Conservation (phyloP, 306 rosid species). For the Casuarina cunninghamiana region DNA sequence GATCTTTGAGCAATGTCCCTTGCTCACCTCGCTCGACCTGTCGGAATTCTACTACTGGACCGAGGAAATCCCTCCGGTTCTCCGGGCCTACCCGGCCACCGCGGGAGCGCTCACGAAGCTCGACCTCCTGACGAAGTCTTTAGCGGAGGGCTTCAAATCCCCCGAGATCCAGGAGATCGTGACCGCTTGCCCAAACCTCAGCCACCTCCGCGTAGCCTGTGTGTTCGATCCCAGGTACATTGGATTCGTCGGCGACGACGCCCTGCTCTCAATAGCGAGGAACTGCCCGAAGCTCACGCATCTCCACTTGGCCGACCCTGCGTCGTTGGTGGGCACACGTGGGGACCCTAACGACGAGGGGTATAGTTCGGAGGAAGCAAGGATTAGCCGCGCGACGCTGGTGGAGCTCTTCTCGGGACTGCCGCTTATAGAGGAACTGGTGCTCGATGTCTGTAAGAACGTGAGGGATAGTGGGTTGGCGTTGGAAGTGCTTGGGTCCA, state of each 20-base stretch:
- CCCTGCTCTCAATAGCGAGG: conserved; percentile 48
- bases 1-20: conserved; percentile 53
- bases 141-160: conserved; percentile 68
- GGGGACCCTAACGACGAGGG: conserved; percentile 61
- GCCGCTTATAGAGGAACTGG: conserved; percentile 72
- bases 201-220: conserved; percentile 65
- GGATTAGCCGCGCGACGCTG: conserved; percentile 52
- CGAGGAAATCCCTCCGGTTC: conserved; percentile 80
- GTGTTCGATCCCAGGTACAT: conserved; percentile 75
- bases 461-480: conserved; percentile 70
- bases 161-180: conserved; percentile 59
- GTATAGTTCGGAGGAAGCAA: conserved; percentile 56
- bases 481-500: conserved; percentile 62
- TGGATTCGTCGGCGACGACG: conserved; percentile 77
- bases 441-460: conserved; percentile 78
- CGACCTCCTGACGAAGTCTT: conserved; percentile 63
- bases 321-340: conserved; percentile 54
- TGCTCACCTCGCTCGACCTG: conserved; percentile 63
- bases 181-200: conserved; percentile 69
- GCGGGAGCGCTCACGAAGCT: conserved; percentile 62
- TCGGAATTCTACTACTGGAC: conserved; percentile 89
- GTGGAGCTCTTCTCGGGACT: conserved; percentile 66
- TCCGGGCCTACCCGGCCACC: conserved; percentile 40
- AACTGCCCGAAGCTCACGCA: conserved; percentile 65
- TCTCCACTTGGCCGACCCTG: conserved; percentile 68